Evolutionary conservation across 805 yeast genomes (phyloP).

Genomic region (Wickerhamomyces subpelliculosus): DNA sequence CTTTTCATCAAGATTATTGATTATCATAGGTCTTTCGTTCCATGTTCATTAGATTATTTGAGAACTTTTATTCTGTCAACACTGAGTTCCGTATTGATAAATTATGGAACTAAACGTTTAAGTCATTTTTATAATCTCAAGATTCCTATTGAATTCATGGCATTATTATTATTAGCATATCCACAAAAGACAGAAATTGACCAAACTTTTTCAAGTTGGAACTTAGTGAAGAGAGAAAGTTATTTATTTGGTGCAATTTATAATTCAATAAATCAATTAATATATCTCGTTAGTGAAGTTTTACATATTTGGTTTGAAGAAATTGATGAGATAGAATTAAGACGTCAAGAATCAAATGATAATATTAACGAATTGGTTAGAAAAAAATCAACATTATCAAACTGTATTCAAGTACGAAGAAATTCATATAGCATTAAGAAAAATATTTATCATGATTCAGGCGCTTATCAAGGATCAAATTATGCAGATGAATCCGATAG

Average conservation of each 20-base stretch:
- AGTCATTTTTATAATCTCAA: constrained; percentile 24
- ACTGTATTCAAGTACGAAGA: constrained; percentile 29
- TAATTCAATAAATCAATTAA: constrained; percentile 21
- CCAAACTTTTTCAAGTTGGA: constrained; percentile 24
- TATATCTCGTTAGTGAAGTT: constrained; percentile 26
- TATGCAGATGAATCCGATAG: neutral
- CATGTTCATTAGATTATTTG: constrained; percentile 31
- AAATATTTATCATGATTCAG: constrained; percentile 2
- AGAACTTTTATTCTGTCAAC: constrained; percentile 29
- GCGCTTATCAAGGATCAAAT: neutral
- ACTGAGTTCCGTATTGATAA: constrained; percentile 26
- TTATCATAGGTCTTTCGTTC: constrained; percentile 21
- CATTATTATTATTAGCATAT: constrained; percentile 30
- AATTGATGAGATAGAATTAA: constrained; percentile 3
- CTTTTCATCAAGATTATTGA: constrained; percentile 8
- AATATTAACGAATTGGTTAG: constrained; percentile 18
- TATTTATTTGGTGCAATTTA: constrained; percentile 28
- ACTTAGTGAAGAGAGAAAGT: constrained; percentile 33
- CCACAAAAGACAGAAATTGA: constrained; percentile 29
- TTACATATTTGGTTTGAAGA: constrained; percentile 5
- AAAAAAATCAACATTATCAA: constrained; percentile 26
- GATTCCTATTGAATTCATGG: constrained; percentile 28
- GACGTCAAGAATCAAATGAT: constrained; percentile 2
- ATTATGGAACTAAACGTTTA: constrained; percentile 22
- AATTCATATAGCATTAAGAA: constrained; percentile 13